Base-by-base conservation (phyloP, 768 basidiomycete species). In the Cantharellus anzutake region DNA sequence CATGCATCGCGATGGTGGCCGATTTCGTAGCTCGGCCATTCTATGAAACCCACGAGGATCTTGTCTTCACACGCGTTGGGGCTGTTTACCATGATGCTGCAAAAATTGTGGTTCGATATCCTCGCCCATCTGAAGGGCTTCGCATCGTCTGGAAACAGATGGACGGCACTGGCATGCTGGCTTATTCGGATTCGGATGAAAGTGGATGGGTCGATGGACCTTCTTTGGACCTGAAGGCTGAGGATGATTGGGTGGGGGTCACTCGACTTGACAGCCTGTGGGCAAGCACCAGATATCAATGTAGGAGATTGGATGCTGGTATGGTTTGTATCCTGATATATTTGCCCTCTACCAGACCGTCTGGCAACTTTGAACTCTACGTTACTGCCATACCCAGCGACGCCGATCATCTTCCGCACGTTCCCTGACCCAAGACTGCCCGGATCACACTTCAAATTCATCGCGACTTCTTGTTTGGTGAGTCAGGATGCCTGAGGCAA, bases 241-340 rank as follows among this genome's bases (percentile, higher is more conserved):
- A 75, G 4, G 66, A 68, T 37, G 83, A 86, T 66, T 86, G 80
- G 80, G 76, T 79, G 11, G 71, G 71, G 53, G 80, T 79, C 4
- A 75, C 75, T 48, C 73, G 70, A 58, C 63, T 88, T 34, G 65
- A 68, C 16, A 76, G 76, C n/a, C 76, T 88, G 4, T 83, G 80
- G 79, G 83, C 86, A 0, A 74, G 71, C 58, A 85, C 82, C 1
- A 65, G 71, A 4, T 88, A 88, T 63, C 80, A 87, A 73, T 86
- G 83, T 83, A 51, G 20, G 20, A 63, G 78, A 70, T 7, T 61
- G 3, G 2, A 5, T 40, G 29, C 34, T 40, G 2, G 53, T 29
- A 1, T 11, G 29, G 44, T 11, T 48, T 29, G 11, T 48, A 5
- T 40, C 4, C 1, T 20, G 3, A 5, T n/a, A n/a, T 35, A 5